Percentiles rank a stretch among this genome's conserved stretches.
Evolutionary conservation across 768 basidiomycete genomes (phyloP).

Genomic region (Nidula microcarpa): DNA sequence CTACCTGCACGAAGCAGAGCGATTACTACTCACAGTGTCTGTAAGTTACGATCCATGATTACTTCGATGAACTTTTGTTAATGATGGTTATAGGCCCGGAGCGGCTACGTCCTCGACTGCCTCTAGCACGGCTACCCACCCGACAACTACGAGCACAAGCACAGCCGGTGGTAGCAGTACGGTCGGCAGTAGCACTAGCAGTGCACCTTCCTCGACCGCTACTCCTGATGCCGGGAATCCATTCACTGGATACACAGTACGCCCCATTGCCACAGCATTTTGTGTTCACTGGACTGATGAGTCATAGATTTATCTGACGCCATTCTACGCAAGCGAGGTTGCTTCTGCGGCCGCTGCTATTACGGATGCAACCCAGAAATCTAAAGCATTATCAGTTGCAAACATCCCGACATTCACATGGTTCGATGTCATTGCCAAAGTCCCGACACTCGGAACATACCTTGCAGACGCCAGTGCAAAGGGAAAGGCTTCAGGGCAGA

Average conservation of each 20-base stretch:
- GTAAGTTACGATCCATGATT: constrained; percentile 16
- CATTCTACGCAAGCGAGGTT: constrained; percentile 56
- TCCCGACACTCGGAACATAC: constrained; percentile 50
- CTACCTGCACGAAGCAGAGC: constrained; percentile 27
- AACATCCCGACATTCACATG: constrained; percentile 61
- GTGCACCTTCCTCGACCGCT: constrained; percentile 20
- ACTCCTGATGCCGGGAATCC: constrained; percentile 49
- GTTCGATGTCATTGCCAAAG: constrained; percentile 57
- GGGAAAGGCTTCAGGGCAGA: constrained; percentile 39
- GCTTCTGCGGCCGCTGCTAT: constrained; percentile 44
- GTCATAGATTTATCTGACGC: constrained; percentile 44
- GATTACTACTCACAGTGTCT: constrained; percentile 40
- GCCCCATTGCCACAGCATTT: not conserved
- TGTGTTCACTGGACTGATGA: not conserved
- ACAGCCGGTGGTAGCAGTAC: constrained; percentile 7
- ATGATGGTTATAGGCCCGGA: constrained; percentile 10
- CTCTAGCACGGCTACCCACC: not conserved
- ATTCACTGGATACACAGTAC: constrained; percentile 44
- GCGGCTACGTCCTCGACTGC: constrained; percentile 13
- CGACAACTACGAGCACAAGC: constrained; percentile 14
- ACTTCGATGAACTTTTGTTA: not conserved
- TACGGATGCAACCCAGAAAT: constrained; percentile 41
- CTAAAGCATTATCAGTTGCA: constrained; percentile 52
- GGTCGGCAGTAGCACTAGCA: not conserved
- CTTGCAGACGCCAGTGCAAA: constrained; percentile 50